phyloP scores from a whole-genome alignment of 1,139 yeast species.

The Candida sanyaensis region DNA sequence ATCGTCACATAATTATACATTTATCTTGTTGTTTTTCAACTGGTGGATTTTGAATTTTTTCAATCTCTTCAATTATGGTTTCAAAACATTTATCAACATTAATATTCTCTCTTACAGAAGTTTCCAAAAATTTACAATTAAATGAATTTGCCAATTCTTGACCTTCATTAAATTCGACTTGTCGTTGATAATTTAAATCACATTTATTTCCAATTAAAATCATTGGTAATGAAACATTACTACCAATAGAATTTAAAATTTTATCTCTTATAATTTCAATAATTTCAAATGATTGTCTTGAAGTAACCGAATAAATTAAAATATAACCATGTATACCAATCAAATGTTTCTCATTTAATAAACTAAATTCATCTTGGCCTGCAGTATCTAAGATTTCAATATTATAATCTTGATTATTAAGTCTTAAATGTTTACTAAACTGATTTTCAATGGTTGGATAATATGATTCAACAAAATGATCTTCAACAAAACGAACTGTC shows the following conservation, averaged over 20 bases:
- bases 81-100: slow-evolving; percentile 71
- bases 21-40: slow-evolving; percentile 35
- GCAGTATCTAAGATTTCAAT: slow-evolving; percentile 92
- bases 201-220: slow-evolving; percentile 84
- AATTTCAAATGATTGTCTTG: slow-evolving; percentile 77
- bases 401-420: slow-evolving; percentile 76
- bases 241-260: slow-evolving; percentile 74
- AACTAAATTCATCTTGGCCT: slow-evolving; percentile 91
- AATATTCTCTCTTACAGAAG: slow-evolving; percentile 75
- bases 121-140: slow-evolving; percentile 72
- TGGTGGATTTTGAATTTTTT: slow-evolving; percentile 56
- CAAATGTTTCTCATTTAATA: slow-evolving; percentile 79
- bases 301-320: slow-evolving; percentile 79
- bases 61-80: slow-evolving; percentile 69
- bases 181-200: slow-evolving; percentile 66
- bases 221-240: slow-evolving; percentile 67
- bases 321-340: slow-evolving; percentile 87
- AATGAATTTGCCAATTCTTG: slow-evolving; percentile 61
- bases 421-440: slow-evolving; percentile 69
- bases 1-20: slow-evolving; percentile 32
- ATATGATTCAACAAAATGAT: slow-evolving; percentile 85
- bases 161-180: slow-evolving; percentile 69
- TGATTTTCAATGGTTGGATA: slow-evolving; percentile 94
- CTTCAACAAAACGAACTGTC: slow-evolving; percentile 85
- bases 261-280: slow-evolving; percentile 80